A percentile compares a stretch with the other conserved stretches of the same genome.
phyloP scores from a whole-genome alignment of 2,329 filamentous ascomycete species.

The Cytospora piceicola region DNA sequence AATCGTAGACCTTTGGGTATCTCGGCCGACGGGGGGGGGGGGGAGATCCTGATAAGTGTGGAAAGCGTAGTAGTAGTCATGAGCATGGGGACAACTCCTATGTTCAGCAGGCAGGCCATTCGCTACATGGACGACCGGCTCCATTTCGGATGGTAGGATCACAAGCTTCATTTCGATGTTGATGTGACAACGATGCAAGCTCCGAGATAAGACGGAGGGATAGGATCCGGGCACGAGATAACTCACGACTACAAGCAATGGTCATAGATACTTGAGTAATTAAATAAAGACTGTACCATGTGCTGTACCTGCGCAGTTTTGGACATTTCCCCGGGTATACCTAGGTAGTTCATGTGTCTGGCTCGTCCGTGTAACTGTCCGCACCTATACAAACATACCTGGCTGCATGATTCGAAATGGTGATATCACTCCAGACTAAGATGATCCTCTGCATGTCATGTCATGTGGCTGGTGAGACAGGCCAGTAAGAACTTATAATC shows the following conservation, averaged over 20 bases:
- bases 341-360: too few species aligned
- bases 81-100: neutral
- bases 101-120: neutral
- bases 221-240: neutral
- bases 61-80: neutral
- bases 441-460: slow-evolving; percentile 4
- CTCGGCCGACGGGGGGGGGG: neutral
- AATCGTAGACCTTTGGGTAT: too few species aligned
- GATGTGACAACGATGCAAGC: neutral
- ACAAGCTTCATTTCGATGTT: slow-evolving; percentile 8
- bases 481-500: neutral
- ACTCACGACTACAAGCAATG: neutral
- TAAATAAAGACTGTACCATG: too few species aligned
- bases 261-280: too few species aligned
- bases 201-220: neutral
- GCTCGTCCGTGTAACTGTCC: too few species aligned
- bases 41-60: neutral
- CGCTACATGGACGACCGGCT: neutral
- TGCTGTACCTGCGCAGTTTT: too few species aligned
- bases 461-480: slow-evolving; percentile 11
- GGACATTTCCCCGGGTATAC: too few species aligned
- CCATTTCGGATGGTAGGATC: slow-evolving; percentile 13
- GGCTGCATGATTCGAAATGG: neutral
- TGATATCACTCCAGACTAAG: neutral
- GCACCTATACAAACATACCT: too few species aligned